A percentile compares a stretch with the other conserved stretches of the same genome.
These are phyloP conservation scores for Creolimax fragrantissima DNA, from an alignment of 78 protist genomes.

Conservation along the genomic window DNA sequence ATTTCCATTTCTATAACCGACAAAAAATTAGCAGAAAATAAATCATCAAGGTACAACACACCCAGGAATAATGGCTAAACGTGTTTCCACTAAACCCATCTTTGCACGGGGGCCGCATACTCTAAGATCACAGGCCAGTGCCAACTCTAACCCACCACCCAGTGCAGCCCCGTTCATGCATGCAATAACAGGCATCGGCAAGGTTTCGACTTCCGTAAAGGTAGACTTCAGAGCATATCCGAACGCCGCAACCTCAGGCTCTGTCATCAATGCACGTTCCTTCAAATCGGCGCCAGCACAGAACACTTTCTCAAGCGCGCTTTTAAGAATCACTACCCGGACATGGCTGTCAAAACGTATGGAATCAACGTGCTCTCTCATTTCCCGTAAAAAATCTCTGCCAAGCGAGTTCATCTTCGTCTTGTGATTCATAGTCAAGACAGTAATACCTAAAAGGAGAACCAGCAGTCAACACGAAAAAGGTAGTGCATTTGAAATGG, in stretches of 20 bases:
- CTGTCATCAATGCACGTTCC: conserved; percentile 75
- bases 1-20: no score
- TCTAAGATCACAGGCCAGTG: conserved; percentile 75
- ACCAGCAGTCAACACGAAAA: no score
- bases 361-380: neutral
- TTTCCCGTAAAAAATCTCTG: neutral
- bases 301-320: conserved; percentile 49
- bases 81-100: conserved; percentile 63
- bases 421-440: neutral
- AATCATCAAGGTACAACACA: neutral
- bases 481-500: no score
- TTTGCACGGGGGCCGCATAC: conserved; percentile 36
- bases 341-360: neutral
- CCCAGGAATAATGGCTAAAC: conserved; percentile 85
- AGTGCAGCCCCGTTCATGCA: conserved; percentile 74
- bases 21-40: neutral
- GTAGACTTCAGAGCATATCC: conserved; percentile 48
- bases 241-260: conserved; percentile 58
- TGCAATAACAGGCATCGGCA: conserved; percentile 73
- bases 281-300: conserved; percentile 91
- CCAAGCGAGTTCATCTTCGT: neutral
- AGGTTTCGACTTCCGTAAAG: conserved; percentile 59
- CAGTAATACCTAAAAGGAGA: neutral
- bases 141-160: conserved; percentile 89
- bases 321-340: conserved; percentile 37